A percentile compares a stretch with the other conserved stretches of the same genome.
These are phyloP conservation scores for Polygonum maritimum DNA, from an alignment of 148 eudicot genomes.

Conservation along the genomic window DNA sequence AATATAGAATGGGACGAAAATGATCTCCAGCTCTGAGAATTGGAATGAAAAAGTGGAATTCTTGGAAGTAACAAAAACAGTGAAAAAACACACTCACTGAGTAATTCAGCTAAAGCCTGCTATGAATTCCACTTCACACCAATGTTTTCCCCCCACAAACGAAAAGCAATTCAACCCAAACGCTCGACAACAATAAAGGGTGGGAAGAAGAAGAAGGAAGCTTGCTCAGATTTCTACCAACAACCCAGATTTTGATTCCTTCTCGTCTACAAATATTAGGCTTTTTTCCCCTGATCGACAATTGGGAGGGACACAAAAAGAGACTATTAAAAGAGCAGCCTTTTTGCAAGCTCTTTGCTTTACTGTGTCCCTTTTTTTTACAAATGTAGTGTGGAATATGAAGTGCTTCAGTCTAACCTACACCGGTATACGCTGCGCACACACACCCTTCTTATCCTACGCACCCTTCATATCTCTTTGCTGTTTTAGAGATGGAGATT, in stretches of 20 bases:
- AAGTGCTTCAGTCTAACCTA: not conserved
- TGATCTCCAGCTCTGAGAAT: not conserved
- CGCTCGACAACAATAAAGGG: not conserved
- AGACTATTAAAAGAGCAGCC: not conserved
- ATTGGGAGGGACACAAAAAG: conserved; percentile 2
- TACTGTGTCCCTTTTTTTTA: not conserved
- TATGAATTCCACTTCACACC: not conserved
- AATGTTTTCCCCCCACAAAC: not conserved
- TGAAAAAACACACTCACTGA: not conserved
- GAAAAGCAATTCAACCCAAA: not conserved
- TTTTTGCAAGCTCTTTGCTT: not conserved
- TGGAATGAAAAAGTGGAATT: not conserved
- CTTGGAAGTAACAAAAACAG: not conserved
- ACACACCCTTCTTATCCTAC: conserved; percentile 15
- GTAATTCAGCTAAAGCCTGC: not conserved
- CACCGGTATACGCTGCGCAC: not conserved
- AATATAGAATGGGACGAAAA: not conserved
- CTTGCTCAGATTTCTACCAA: not conserved
- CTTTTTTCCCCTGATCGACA: not conserved
- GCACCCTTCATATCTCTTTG: conserved; percentile 4
- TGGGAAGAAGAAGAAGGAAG: too few relatives aligned
- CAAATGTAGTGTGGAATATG: conserved; percentile 3
- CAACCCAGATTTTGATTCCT: not conserved
- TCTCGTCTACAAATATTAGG: not conserved
- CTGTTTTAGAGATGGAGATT: not conserved